Percentiles rank a stretch among this genome's conserved stretches.
phyloP scores from a whole-genome alignment of 2,329 filamentous ascomycete genomes.

The Fusarium sp. region DNA sequence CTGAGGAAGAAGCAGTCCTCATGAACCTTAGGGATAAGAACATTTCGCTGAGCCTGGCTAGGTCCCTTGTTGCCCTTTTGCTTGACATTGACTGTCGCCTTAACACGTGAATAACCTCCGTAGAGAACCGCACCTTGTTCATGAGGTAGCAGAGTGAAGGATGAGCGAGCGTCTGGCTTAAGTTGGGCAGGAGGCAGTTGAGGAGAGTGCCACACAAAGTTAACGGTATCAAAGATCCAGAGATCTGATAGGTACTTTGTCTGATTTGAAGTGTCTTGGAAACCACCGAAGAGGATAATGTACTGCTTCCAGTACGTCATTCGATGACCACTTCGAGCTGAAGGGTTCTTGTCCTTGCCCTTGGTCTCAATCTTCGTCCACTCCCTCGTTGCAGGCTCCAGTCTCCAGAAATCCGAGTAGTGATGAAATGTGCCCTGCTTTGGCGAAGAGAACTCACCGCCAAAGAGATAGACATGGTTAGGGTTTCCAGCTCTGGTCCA shows the following conservation, averaged over 20 bases:
- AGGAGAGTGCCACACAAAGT: slow-evolving; percentile 86
- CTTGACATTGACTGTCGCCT: slow-evolving; percentile 74
- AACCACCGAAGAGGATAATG: slow-evolving; percentile 94
- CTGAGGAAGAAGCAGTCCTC: slow-evolving; percentile 95
- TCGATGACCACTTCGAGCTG: slow-evolving; percentile 88
- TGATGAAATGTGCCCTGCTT: slow-evolving; percentile 99
- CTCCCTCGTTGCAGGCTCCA: slow-evolving; percentile 86
- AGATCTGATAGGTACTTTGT: slow-evolving; percentile 94
- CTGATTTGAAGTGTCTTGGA: slow-evolving; percentile 95
- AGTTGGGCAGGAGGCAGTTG: slow-evolving; percentile 80
- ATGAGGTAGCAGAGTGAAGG: slow-evolving; percentile 91
- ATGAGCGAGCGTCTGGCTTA: slow-evolving; percentile 90
- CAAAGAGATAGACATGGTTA: slow-evolving; percentile 89
- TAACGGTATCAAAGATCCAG: slow-evolving; percentile 94
- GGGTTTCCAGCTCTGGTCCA: slow-evolving; percentile 92
- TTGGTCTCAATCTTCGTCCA: slow-evolving; percentile 89
- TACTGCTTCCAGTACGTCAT: slow-evolving; percentile 99
- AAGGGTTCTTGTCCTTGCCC: slow-evolving; percentile 81
- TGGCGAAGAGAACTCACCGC: slow-evolving; percentile 94
- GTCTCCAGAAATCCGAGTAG: slow-evolving; percentile 97
- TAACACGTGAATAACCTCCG: slow-evolving; percentile 93
- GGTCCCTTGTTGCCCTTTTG: slow-evolving; percentile 65
- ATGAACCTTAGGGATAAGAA: slow-evolving; percentile 88
- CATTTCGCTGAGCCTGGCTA: slow-evolving; percentile 73
- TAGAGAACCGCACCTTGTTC: slow-evolving; percentile 91